phyloP scores from a whole-genome alignment of 2,329 filamentous ascomycete genomes.

The Colletotrichum destructivum region DNA sequence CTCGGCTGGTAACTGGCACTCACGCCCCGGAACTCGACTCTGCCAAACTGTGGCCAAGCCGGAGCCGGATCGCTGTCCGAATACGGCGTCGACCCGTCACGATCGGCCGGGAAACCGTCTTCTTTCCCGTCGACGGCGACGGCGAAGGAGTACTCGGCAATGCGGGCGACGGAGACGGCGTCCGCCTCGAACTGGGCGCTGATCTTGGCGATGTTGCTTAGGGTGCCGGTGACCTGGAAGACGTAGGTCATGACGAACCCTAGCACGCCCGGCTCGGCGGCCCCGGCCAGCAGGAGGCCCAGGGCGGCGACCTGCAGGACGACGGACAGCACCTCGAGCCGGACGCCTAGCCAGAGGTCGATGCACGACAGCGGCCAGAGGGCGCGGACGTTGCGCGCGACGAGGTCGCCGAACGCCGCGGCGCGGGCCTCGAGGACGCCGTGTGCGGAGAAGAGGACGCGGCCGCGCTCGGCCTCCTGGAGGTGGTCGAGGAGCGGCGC shows the following conservation, averaged over 20 bases:
- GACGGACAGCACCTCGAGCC: conserved; percentile 26
- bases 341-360: conserved; percentile 29
- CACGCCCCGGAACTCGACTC: conserved; percentile 39
- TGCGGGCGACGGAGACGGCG: conserved; percentile 49
- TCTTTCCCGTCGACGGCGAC: conserved; percentile 34
- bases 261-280: conserved; percentile 16
- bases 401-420: background rate
- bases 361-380: conserved; percentile 7
- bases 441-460: conserved; percentile 17
- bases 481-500: conserved; percentile 13
- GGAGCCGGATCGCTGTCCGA: conserved; percentile 21
- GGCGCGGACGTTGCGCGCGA: conserved; percentile 8
- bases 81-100: conserved; percentile 36
- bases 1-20: conserved; percentile 46
- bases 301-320: conserved; percentile 8
- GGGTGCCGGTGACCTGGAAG: conserved; percentile 27
- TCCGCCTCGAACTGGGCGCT: conserved; percentile 45
- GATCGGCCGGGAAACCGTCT: no score
- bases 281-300: background rate
- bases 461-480: conserved; percentile 14
- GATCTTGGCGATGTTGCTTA: conserved; percentile 36
- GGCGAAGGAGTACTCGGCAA: conserved; percentile 48
- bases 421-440: background rate
- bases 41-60: conserved; percentile 48
- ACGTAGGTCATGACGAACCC: conserved; percentile 37